Evolutionary conservation across 129 eudicot species (phyloP), one percentile per base, ranked within the genome.

Genomic region (Centrapalus pauciflorus): DNA sequence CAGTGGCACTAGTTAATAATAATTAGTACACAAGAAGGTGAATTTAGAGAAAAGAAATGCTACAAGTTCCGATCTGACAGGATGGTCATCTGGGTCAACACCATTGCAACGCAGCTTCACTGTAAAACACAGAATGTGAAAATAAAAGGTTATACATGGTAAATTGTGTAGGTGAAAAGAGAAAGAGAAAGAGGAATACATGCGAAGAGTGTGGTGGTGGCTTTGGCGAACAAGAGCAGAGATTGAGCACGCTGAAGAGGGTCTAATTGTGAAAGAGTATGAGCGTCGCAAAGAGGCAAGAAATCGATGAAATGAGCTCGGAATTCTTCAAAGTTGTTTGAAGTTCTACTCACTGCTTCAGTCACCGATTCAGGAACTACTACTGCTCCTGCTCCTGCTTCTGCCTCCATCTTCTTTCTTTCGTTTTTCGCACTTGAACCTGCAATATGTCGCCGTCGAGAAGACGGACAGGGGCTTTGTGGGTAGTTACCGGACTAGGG

Each of bases 81-180:
- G 88, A 69, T 88, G 98, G 34, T 88, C 87, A 78, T 92, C 89
- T 61, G 95, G 90, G 67, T 92, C 63, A 28, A 92, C 74, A 12
- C 98, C 98, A 71, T 64, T 81, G 79, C 98, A 92, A 24, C 96
- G 72, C 74, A 92, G 63, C 85, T 74, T 88, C 80, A 92, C 98
- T 92, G 76, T 5, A 80, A 79, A 80, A 32, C 70, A 49, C 41
- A 13, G 60, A 37, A 59, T 24, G 41, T 26, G 5, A 14, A 20
- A 11, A 2, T 13, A 4, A 24, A 1, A 4, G 29, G 2, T 7
- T 56, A 21, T 17, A n/a, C 19, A 68, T n/a, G n/a, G n/a, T n/a
- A n/a, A n/a, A n/a, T n/a, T n/a, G n/a, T n/a, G n/a, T n/a, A n/a
- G n/a, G n/a, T n/a, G n/a, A 4, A n/a, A 2, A 37, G 61, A 48